Conservation (phyloP, 2,329 filamentous ascomycete species). For the Penicillium griseofulvum region DNA sequence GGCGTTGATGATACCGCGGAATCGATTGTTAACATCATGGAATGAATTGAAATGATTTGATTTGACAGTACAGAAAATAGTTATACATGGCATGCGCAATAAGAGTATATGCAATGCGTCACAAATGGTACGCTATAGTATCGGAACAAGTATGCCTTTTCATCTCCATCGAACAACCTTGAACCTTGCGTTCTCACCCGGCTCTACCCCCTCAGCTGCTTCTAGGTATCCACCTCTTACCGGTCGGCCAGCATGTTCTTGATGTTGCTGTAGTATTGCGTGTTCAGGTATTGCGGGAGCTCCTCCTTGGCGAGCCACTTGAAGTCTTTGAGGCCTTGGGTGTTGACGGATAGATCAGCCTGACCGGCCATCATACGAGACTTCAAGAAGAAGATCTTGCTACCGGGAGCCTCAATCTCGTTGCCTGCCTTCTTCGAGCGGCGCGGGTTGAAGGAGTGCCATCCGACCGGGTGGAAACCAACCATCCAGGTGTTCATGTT, state of each 20-base stretch:
- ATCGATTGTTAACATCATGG: neutral
- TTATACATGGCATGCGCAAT: constrained; percentile 39
- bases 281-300: constrained; percentile 64
- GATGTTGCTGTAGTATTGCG: constrained; percentile 70
- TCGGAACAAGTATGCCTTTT: constrained; percentile 14
- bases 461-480: constrained; percentile 82
- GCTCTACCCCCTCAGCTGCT: neutral
- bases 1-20: constrained; percentile 4
- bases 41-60: constrained; percentile 12
- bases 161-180: constrained; percentile 5
- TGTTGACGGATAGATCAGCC: constrained; percentile 71
- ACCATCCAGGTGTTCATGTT: constrained; percentile 99
- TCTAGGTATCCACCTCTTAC: constrained; percentile 43
- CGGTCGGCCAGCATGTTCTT: constrained; percentile 80
- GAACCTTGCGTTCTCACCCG: neutral
- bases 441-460: constrained; percentile 60
- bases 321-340: constrained; percentile 74
- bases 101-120: constrained; percentile 37
- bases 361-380: constrained; percentile 96
- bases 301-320: constrained; percentile 92
- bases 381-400: constrained; percentile 96
- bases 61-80: constrained; percentile 30
- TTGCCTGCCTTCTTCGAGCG: constrained; percentile 38
- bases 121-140: constrained; percentile 17
- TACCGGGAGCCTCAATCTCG: constrained; percentile 54